Evolutionary conservation across 768 basidiomycete genomes (phyloP).

Genomic region (Podaxis sp.): DNA sequence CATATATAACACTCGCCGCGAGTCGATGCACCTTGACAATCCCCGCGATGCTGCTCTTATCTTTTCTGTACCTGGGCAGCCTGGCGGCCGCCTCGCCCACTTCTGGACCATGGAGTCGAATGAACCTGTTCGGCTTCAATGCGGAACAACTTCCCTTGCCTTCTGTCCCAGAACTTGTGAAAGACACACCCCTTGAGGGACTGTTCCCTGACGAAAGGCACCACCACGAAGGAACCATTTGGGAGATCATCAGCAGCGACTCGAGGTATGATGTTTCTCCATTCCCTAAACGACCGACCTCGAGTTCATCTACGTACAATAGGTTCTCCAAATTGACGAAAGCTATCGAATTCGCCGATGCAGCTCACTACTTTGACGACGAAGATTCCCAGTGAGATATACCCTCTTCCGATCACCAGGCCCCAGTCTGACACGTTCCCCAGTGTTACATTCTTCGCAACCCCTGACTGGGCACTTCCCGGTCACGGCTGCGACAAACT

Average conservation of each 20-base stretch:
- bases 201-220: not conserved
- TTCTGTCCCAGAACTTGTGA: not conserved
- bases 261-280: slow-evolving; percentile 10
- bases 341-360: slow-evolving; percentile 25
- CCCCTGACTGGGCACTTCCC: slow-evolving; percentile 44
- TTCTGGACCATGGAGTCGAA: slow-evolving; percentile 9
- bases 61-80: slow-evolving; percentile 1
- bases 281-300: not conserved
- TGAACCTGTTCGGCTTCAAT: not conserved
- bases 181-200: not conserved
- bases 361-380: slow-evolving; percentile 17
- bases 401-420: not conserved
- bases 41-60: slow-evolving; percentile 1
- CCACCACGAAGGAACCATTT: slow-evolving; percentile 14
- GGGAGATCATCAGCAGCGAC: slow-evolving; percentile 18
- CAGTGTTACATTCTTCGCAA: slow-evolving; percentile 58
- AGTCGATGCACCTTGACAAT: not conserved
- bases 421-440: not conserved
- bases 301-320: not conserved
- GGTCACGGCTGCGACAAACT: slow-evolving; percentile 19
- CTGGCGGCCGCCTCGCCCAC: slow-evolving; percentile 4
- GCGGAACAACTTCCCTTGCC: slow-evolving; percentile 4
- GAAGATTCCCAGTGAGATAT: slow-evolving; percentile 10
- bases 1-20: not conserved
- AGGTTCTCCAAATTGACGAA: slow-evolving; percentile 26